Evolutionary conservation across 2,329 filamentous ascomycete genomes (phyloP), one percentile per base, ranked within the genome.

Genomic region (Aspergillus ruber): DNA sequence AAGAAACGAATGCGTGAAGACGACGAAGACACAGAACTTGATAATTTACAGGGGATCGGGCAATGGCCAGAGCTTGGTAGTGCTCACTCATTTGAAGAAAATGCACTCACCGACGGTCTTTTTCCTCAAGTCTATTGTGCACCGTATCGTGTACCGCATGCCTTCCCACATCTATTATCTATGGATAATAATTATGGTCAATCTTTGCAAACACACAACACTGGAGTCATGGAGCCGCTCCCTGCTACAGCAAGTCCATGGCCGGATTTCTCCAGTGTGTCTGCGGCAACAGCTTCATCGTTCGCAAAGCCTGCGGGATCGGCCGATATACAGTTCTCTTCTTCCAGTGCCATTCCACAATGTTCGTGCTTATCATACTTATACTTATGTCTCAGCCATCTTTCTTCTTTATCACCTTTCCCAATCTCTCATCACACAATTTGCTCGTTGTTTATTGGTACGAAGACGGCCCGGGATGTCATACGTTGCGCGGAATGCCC

Each of bases 401-500:
- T 72, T 36, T 68, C 68, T 38, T 68, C 65, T 17, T 58, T 74
- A 12, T 61, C 64, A 27, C 63, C 69, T 17, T 73, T 73, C 48
- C 71, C 72, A 4, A 57, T 72, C 47, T 68, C 65, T 8, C 59
- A 64, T 6, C 68, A 72, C 51, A 74, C 71, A 6, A 49, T 74
- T 43, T 68, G 65, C 44, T 72, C 72, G 1, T 55, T 75, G 15
- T 68, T 67, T 42, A 69, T 65, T n/a, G 68, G 68, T 13, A 63
- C 71, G 21, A 61, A 63, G 47, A 74, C 69, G 8, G 70, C 69
- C 12, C 62, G 61, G 25, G 54, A 62, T 17, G 70, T 73, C 12
- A 65, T 74, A 21, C 69, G 68, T 51, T 75, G 72, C 50, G 54
- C 60, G 39, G 53, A 63, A 15, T 75, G 72, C 48, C 71, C 71